Evolutionary conservation across 257 asterid species (phyloP), one percentile per base, ranked within the genome.

Genomic region (Nyctanthes arbortristis): DNA sequence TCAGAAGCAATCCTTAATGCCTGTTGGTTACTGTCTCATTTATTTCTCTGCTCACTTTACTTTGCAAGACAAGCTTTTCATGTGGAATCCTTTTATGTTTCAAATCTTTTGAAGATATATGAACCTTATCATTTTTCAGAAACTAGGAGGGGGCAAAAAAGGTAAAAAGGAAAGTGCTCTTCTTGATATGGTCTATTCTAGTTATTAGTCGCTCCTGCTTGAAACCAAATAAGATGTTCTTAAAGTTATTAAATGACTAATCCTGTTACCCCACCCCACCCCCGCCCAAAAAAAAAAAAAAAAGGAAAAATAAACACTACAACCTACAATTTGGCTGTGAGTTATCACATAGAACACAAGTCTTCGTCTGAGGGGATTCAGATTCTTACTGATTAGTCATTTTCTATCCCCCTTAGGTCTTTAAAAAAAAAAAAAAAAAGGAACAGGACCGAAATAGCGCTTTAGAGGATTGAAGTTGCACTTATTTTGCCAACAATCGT

Each of bases 371-470:
- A n/a, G 6, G 55, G 55, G 3, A 16, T 45, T 45, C 28, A 18
- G 34, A 33, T n/a, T 37, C 33, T n/a, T 47, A 18, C 49, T 20
- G 35, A 63, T 30, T 56, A 31, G 55, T 57, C 56, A 33, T 64
- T 64, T 24, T 20, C 54, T 16, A 66, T 62, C 32, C 55, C 55
- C 67, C 28, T 43, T 64, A 29, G 60, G 24, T 63, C 16, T 7
- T 56, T 39, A 6, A 29, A 47, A 60, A 67, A 6, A 10, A 49
- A 63, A 64, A 55, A 6, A 29, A 47, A 60, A 67, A 6, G 16
- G 59, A 63, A 59, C 27, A 73, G 68, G 63, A 47, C 61, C 35
- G n/a, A 33, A 32, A 66, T 31, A 64, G 36, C 29, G 45, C n/a
- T 64, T 25, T 32, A 77, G 25, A 14, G 49, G 55, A 6, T 18